Percentiles rank a stretch among this genome's conserved stretches.
phyloP scores from a whole-genome alignment of 2,329 filamentous ascomycete species.

The Penicillium sp. region DNA sequence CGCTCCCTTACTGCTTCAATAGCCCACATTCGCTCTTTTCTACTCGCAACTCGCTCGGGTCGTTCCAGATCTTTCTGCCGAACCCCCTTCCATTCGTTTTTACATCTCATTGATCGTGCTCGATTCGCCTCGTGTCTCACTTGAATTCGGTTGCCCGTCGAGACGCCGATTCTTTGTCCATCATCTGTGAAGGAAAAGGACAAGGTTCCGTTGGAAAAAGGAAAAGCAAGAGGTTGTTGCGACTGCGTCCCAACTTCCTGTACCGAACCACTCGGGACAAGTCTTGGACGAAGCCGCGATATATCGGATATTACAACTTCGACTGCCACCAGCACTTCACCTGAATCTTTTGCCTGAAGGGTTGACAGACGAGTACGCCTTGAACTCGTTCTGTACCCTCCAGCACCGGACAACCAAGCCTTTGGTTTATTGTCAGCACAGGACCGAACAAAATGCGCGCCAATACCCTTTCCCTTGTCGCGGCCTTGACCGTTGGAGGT shows the following conservation, averaged over 20 bases:
- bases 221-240: slow-evolving; percentile 9
- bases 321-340: neutral
- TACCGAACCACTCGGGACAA: neutral
- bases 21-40: slow-evolving; percentile 23
- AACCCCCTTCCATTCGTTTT: slow-evolving; percentile 26
- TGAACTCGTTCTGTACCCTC: slow-evolving; percentile 23
- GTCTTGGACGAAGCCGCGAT: neutral
- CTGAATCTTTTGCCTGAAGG: slow-evolving; percentile 8
- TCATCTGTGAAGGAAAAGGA: neutral
- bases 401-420: slow-evolving; percentile 3
- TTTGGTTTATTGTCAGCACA: slow-evolving; percentile 8
- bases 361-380: slow-evolving; percentile 21
- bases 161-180: slow-evolving; percentile 15
- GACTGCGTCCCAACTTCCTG: slow-evolving; percentile 17
- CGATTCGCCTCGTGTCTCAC: slow-evolving; percentile 21
- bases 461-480: slow-evolving; percentile 32
- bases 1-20: slow-evolving; percentile 19
- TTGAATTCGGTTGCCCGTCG: slow-evolving; percentile 24
- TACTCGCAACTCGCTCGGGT: slow-evolving; percentile 8
- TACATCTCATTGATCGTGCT: slow-evolving; percentile 11
- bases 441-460: slow-evolving; percentile 33
- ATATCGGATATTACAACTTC: neutral
- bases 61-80: slow-evolving; percentile 20
- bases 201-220: neutral
- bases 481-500: slow-evolving; percentile 38